phyloP scores from a whole-genome alignment of 331 rosid genomes.

The Acacia pycnantha region DNA sequence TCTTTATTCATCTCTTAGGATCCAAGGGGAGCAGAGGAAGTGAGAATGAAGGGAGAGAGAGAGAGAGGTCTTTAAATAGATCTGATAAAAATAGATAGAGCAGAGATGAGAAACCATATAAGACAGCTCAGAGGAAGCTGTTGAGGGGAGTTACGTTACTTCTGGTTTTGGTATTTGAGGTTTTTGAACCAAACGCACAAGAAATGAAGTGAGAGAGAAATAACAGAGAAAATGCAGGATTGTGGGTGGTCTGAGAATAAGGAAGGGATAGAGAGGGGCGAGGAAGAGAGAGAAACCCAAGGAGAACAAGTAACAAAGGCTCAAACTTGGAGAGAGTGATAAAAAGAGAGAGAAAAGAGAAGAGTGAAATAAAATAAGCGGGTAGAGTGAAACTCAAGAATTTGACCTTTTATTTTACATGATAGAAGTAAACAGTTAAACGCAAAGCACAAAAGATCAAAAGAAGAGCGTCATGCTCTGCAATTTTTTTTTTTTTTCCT shows the following conservation, averaged over 20 bases:
- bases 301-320: background rate
- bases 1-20: conserved; percentile 81
- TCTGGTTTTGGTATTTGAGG: background rate
- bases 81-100: conserved; percentile 37
- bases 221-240: background rate
- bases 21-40: conserved; percentile 36
- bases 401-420: conserved; percentile 35
- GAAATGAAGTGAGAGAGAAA: background rate
- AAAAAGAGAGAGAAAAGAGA: background rate
- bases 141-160: background rate
- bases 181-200: background rate
- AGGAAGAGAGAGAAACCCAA: background rate
- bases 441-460: conserved; percentile 21
- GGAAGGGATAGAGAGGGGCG: background rate
- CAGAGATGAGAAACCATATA: background rate
- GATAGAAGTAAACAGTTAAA: conserved; percentile 11
- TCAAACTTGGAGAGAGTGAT: background rate
- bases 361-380: background rate
- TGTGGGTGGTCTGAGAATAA: background rate
- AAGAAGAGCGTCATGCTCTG: background rate
- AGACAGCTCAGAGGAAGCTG: conserved; percentile 6
- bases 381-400: conserved; percentile 43
- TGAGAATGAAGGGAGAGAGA: conserved; percentile 10
- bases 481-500: background rate
- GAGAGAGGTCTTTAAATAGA: conserved; percentile 15